Evolutionary conservation across 1,284 basidiomycete genomes (phyloP), one percentile per base, ranked within the genome.

Genomic region (Cryptococcus sp.): DNA sequence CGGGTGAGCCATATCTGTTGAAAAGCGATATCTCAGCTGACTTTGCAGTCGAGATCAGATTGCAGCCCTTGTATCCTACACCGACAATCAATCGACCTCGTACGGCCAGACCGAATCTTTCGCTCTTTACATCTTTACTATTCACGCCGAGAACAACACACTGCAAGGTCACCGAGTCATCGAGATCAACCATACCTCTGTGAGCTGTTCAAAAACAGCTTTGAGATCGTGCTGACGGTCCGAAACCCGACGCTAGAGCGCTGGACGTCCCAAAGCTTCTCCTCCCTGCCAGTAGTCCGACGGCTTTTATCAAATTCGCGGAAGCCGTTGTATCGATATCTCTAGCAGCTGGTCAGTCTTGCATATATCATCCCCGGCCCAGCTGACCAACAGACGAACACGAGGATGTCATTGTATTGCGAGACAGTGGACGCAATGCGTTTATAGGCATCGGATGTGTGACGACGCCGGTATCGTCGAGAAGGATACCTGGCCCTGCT

Each of bases 301-400:
- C 64, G 6, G 72, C 69, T 5, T 75, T 76, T 47, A 61, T 75
- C 32, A 59, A 64, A 16, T 74, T 76, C 35, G 60, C 69, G 9
- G 65, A 70, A 33, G 62, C 62, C 4, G 60, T 76, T 16, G 62
- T 76, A 18, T 54, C 72, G 43, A 50, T 68, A 2, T 72, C 72
- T 1, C 53, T 74, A 4, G 47, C 53, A 14, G 47, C 52, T 19
- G 45, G 63, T 65, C 21, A 37, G 61, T 16, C 4, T 50, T 44
- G 19, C 43, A 25, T 22, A n/a, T n/a, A n/a, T n/a, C n/a, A n/a
- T n/a, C n/a, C n/a, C n/a, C n/a, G n/a, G n/a, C n/a, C n/a, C n/a
- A 49, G 28, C 14, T 14, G 11, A 22, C 37, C 9, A 36, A 32
- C 21, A 31, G 52, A 48, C 9, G 56, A 63, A 3, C 69, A 73